Evolutionary conservation across 805 yeast species (phyloP).

Genomic region (Naumovozyma dairenensis): DNA sequence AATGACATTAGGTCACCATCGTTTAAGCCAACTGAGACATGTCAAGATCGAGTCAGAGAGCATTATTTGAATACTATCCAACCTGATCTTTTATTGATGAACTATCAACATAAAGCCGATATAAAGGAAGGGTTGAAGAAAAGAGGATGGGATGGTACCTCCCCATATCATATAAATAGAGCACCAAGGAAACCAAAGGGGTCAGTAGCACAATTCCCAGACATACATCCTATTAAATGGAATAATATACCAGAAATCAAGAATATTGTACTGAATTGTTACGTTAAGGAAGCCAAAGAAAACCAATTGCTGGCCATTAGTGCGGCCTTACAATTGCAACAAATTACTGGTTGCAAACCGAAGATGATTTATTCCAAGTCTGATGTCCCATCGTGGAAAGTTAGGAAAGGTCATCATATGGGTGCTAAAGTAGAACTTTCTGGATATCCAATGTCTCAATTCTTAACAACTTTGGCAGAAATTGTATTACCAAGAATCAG

Average conservation of each 20-base stretch:
- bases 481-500: conserved; percentile 87
- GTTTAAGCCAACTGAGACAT: conserved; percentile 63
- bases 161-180: conserved; percentile 86
- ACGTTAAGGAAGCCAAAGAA: conserved; percentile 59
- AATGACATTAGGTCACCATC: conserved; percentile 73
- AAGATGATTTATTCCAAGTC: conserved; percentile 60
- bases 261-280: conserved; percentile 66
- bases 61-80: conserved; percentile 67
- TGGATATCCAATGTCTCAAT: conserved; percentile 80
- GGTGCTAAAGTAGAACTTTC: conserved; percentile 75
- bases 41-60: conserved; percentile 69
- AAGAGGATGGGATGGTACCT: conserved; percentile 76
- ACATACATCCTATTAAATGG: conserved; percentile 56
- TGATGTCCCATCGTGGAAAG: conserved; percentile 76
- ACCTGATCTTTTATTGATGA: conserved; percentile 68
- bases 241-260: conserved; percentile 63
- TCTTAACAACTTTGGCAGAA: conserved; percentile 77
- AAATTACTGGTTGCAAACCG: conserved; percentile 88
- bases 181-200: conserved; percentile 70
- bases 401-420: conserved; percentile 80
- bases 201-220: conserved; percentile 61
- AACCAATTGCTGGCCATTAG: conserved; percentile 65
- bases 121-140: conserved; percentile 53
- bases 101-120: conserved; percentile 58
- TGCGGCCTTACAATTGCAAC: conserved; percentile 74